Percentiles rank a stretch among this genome's conserved stretches.
Evolutionary conservation across 192 early-diverging fungal species (phyloP).

Genomic region (Coemansia sp.): DNA sequence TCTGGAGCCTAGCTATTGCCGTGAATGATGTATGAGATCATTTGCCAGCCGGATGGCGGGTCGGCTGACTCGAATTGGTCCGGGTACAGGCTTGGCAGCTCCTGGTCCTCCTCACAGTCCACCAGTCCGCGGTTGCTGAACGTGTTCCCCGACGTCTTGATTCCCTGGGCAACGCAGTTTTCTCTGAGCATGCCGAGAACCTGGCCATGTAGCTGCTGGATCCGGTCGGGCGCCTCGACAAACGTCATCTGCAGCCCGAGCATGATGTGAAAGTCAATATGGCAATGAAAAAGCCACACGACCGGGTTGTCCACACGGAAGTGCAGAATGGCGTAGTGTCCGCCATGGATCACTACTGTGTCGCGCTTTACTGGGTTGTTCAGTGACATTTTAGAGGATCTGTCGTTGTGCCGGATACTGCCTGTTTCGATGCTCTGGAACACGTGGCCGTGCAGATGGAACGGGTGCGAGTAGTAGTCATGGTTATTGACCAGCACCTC

Average conservation of each 20-base stretch:
- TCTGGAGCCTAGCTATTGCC: conserved; percentile 5
- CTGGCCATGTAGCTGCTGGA: conserved; percentile 37
- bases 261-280: conserved; percentile 54
- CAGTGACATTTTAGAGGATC: conserved; percentile 20
- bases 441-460: conserved; percentile 83
- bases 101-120: conserved; percentile 44
- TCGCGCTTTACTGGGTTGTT: conserved; percentile 51
- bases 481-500: conserved; percentile 69
- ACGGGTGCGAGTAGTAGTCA: conserved; percentile 67
- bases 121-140: conserved; percentile 59
- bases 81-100: conserved; percentile 27
- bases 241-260: conserved; percentile 65
- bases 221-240: conserved; percentile 63
- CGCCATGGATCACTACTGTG: conserved; percentile 58
- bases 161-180: conserved; percentile 59
- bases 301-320: conserved; percentile 78
- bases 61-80: conserved; percentile 32
- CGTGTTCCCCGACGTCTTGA: conserved; percentile 61
- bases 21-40: conserved; percentile 37
- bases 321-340: conserved; percentile 61
- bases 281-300: conserved; percentile 83
- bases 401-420: conserved; percentile 28
- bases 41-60: conserved; percentile 31
- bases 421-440: conserved; percentile 71
- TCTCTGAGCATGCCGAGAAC: conserved; percentile 53